Evolutionary conservation across 1,139 yeast species (phyloP).

Genomic region (Suhomyces bolitotheri): DNA sequence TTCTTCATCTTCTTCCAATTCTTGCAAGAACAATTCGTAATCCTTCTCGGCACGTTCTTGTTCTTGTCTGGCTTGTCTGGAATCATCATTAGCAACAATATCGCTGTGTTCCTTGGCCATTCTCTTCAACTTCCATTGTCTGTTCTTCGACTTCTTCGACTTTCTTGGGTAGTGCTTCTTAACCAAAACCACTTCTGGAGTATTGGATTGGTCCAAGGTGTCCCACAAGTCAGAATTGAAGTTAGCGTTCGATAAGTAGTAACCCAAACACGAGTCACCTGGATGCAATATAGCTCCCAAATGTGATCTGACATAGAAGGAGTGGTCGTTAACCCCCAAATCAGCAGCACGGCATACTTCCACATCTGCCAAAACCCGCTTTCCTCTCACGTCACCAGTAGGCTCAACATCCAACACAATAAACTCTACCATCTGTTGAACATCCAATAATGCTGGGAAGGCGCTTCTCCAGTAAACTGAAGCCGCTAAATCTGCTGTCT

Average conservation of each 20-base stretch:
- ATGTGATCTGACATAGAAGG: conserved; percentile 82
- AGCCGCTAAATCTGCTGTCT: conserved; percentile 75
- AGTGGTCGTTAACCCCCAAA: conserved; percentile 79
- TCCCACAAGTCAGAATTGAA: conserved; percentile 89
- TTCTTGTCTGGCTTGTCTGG: conserved; percentile 82
- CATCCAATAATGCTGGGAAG: conserved; percentile 75
- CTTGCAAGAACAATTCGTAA: conserved; percentile 93
- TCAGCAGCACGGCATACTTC: conserved; percentile 86
- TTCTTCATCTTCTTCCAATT: conserved; percentile 95
- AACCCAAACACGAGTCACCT: conserved; percentile 94
- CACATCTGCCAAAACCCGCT: conserved; percentile 82
- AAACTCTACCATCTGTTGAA: conserved; percentile 80
- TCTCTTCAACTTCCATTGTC: conserved; percentile 95
- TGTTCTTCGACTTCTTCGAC: conserved; percentile 71
- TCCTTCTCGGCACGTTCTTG: conserved; percentile 92
- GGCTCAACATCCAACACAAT: conserved; percentile 93
- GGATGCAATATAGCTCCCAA: conserved; percentile 93
- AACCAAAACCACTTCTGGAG: conserved; percentile 89
- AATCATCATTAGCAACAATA: conserved; percentile 73
- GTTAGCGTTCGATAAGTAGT: conserved; percentile 78
- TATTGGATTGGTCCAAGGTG: conserved; percentile 55
- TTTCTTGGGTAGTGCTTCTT: conserved; percentile 89
- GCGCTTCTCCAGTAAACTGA: conserved; percentile 86
- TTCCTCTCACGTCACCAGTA: conserved; percentile 80
- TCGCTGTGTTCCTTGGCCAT: conserved; percentile 96